These are phyloP conservation scores for Beauveria asiatica DNA, from an alignment of 2,329 filamentous ascomycete genomes.

Conservation along the genomic window DNA sequence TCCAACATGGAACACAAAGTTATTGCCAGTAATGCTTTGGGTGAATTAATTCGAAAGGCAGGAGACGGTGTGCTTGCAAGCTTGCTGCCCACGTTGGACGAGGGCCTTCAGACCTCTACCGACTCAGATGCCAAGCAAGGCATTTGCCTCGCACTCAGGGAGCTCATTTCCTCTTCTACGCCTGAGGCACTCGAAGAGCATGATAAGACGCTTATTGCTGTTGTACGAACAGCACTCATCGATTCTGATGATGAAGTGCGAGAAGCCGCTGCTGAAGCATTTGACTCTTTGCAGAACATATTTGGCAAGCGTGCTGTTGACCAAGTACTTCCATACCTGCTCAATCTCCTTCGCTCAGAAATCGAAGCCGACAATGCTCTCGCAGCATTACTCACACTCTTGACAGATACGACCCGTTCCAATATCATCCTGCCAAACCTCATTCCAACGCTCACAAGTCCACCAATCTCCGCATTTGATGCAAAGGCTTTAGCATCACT, in stretches of 20 bases:
- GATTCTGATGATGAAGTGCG: constrained; percentile 84
- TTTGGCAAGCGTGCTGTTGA: constrained; percentile 92
- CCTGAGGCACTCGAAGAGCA: constrained; percentile 86
- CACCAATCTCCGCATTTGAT: constrained; percentile 90
- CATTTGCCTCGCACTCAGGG: constrained; percentile 91
- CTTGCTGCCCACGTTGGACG: constrained; percentile 82
- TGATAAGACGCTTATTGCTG: constrained; percentile 88
- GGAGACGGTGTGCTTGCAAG: constrained; percentile 87
- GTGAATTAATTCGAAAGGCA: constrained; percentile 93
- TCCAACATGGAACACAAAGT: constrained; percentile 98
- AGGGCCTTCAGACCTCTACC: constrained; percentile 77
- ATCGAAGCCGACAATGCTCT: constrained; percentile 86
- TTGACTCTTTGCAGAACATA: constrained; percentile 88
- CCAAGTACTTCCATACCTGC: constrained; percentile 85
- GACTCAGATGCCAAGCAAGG: constrained; percentile 93
- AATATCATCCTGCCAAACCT: constrained; percentile 96
- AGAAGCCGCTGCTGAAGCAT: constrained; percentile 93
- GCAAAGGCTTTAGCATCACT: constrained; percentile 88
- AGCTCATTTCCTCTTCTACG: constrained; percentile 83
- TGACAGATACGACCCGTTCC: constrained; percentile 86
- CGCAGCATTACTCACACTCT: constrained; percentile 81
- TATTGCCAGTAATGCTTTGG: constrained; percentile 93
- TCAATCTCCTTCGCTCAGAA: constrained; percentile 80
- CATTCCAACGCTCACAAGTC: constrained; percentile 82
- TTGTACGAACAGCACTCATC: constrained; percentile 85